Evolutionary conservation across 192 early-diverging fungal species (phyloP).

Genomic region (Coemansia sp.): DNA sequence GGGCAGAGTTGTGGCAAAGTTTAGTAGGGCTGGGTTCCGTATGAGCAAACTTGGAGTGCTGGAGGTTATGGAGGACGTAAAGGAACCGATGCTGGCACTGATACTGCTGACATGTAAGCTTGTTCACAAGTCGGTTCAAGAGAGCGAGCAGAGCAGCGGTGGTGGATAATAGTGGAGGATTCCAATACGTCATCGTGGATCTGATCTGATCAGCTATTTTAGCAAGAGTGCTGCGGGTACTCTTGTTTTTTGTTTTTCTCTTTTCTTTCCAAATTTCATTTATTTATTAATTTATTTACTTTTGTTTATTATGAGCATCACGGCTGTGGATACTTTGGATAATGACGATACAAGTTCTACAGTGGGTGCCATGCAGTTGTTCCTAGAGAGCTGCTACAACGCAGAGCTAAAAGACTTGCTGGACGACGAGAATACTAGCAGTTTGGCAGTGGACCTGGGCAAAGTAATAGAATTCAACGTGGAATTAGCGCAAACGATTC

Average conservation of each 20-base stretch:
- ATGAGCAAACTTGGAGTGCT: no score
- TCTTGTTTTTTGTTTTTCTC: not conserved
- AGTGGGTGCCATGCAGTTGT: constrained; percentile 26
- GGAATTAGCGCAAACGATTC: constrained; percentile 24
- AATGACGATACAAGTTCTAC: not conserved
- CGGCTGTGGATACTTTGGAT: not conserved
- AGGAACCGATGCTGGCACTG: no score
- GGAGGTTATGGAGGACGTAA: no score
- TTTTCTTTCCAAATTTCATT: not conserved
- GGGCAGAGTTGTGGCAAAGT: no score
- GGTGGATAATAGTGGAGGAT: not conserved
- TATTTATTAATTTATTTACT: not conserved
- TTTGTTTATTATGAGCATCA: not conserved
- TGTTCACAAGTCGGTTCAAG: not conserved
- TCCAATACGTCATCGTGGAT: no score
- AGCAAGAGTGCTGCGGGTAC: no score
- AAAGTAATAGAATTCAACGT: constrained; percentile 28
- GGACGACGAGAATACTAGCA: not conserved
- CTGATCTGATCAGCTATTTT: not conserved
- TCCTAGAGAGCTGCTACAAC: constrained; percentile 16
- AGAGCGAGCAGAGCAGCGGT: not conserved
- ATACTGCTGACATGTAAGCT: no score
- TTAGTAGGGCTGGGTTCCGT: no score
- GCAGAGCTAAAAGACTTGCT: not conserved
- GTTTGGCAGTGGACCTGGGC: constrained; percentile 22